Conservation (phyloP, 495 filamentous ascomycete species). For the Penicillium ucsense region DNA sequence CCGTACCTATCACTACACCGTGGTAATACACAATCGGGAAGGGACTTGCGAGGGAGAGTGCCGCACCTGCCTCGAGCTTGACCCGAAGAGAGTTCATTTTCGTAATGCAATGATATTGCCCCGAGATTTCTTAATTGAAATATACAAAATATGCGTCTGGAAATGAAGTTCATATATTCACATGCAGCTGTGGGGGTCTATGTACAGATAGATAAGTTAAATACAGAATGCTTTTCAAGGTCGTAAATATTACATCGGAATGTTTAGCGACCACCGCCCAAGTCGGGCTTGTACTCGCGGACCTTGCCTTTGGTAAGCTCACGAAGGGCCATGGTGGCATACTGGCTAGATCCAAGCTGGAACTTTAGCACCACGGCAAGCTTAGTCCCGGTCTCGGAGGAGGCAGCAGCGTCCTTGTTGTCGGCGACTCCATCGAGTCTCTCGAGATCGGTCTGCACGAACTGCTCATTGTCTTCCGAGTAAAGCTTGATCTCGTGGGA, state of each 20-base stretch:
- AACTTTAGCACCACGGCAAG: slow-evolving; percentile 80
- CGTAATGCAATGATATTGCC: too few species aligned
- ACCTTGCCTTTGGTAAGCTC: slow-evolving; percentile 72
- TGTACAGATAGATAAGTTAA: not conserved
- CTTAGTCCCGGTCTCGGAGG: slow-evolving; percentile 33
- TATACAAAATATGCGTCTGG: too few species aligned
- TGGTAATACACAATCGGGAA: too few species aligned
- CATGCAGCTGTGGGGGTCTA: not conserved
- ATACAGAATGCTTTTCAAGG: too few species aligned
- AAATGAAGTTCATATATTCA: not conserved
- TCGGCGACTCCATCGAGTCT: slow-evolving; percentile 17
- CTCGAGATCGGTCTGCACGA: slow-evolving; percentile 79
- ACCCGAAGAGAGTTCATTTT: too few species aligned
- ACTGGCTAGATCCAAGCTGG: slow-evolving; percentile 75
- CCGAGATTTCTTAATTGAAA: not conserved
- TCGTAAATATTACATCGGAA: too few species aligned
- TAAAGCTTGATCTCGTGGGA: slow-evolving; percentile 63
- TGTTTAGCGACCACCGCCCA: slow-evolving; percentile 34
- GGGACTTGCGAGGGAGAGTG: too few species aligned
- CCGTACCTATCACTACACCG: too few species aligned
- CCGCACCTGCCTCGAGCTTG: too few species aligned
- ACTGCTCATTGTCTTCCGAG: slow-evolving; percentile 60
- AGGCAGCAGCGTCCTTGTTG: not conserved
- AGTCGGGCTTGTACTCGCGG: slow-evolving; percentile 56
- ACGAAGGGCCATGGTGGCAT: slow-evolving; percentile 87